Evolutionary conservation across 2,329 filamentous ascomycete genomes (phyloP).

Genomic region (Tothia fuscella): DNA sequence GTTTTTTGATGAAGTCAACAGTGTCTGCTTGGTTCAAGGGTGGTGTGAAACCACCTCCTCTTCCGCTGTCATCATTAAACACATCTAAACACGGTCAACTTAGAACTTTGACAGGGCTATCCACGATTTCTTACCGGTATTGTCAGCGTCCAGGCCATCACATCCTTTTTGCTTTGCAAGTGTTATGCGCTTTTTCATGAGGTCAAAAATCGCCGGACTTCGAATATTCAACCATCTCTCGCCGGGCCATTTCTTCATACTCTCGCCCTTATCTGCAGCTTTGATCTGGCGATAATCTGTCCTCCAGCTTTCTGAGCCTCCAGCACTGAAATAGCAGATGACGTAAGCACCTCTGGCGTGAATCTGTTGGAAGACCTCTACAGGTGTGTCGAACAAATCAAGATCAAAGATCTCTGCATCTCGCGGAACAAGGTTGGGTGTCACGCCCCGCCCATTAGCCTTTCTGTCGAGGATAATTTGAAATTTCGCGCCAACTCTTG

Average conservation of each 20-base stretch:
- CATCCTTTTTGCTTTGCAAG: constrained; percentile 21
- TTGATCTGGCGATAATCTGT: constrained; percentile 19
- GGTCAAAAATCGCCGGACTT: constrained; percentile 17
- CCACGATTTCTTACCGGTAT: constrained; percentile 14
- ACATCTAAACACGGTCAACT: constrained; percentile 16
- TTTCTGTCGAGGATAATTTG: constrained; percentile 4
- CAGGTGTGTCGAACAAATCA: constrained; percentile 21
- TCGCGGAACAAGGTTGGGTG: background rate
- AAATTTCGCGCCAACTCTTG: constrained; percentile 2
- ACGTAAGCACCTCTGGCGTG: constrained; percentile 19
- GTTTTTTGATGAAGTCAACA: constrained; percentile 19
- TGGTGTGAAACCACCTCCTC: constrained; percentile 45
- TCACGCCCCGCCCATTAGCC: background rate
- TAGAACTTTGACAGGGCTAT: background rate
- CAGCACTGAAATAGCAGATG: constrained; percentile 24
- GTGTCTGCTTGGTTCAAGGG: constrained; percentile 16
- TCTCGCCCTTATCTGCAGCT: constrained; percentile 18
- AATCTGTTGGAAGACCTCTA: constrained; percentile 15
- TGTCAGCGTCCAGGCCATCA: constrained; percentile 23
- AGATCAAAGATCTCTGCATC: constrained; percentile 19
- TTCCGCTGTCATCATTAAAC: constrained; percentile 24
- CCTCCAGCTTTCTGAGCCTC: constrained; percentile 21
- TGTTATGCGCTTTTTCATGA: constrained; percentile 22
- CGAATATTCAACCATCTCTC: constrained; percentile 21
- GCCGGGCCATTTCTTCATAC: constrained; percentile 20